Evolutionary conservation across 2,329 filamentous ascomycete genomes (phyloP), one percentile per base, ranked within the genome.

Genomic region (Sarocladiaceae sp.): DNA sequence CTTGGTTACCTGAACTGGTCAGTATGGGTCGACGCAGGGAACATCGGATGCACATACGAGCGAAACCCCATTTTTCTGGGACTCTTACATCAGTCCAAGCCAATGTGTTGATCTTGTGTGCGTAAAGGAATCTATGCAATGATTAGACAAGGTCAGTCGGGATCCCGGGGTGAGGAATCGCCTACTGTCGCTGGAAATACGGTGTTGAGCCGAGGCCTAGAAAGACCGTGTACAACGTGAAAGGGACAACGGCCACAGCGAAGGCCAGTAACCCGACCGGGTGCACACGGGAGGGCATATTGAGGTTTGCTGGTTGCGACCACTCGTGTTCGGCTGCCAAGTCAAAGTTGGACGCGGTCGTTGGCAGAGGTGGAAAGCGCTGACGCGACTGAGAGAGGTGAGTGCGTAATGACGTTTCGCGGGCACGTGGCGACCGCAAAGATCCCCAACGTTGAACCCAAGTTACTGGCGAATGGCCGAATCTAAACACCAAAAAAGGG

Each of bases 41-140:
- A 29, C 26, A 10, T 9, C 11, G n/a, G 16, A 34, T n/a, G 23
- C 43, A 55, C 61, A 47, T 63, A 91, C 87, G 85, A 44, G 87
- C 80, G 62, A 95, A 96, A 0, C 90, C 90, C 73, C 88, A 95
- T 52, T 77, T 75, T 59, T 95, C 85, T 0, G 89, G 87, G 47
- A 81, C 72, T 49, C 88, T 78, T 33, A 90, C 62, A 58, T 94
- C 79, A 51, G 83, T 73, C 76, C 80, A 89, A 60, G 75, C 79
- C 3, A 78, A 71, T 3, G 82, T 83, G 50, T 88, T 83, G 52
- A 95, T 61, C 49, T 84, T 85, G 64, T 97, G 84, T 21, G 84
- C 82, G 60, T 97, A 98, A 5, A 96, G 63, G 19, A 85, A 82
- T 58, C 89, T 94, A 53, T 41, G 2, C 4, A 6, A 13, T 15